Evolutionary conservation across 495 filamentous ascomycete genomes (phyloP).

Genomic region (Chaetomidium leptoderma): DNA sequence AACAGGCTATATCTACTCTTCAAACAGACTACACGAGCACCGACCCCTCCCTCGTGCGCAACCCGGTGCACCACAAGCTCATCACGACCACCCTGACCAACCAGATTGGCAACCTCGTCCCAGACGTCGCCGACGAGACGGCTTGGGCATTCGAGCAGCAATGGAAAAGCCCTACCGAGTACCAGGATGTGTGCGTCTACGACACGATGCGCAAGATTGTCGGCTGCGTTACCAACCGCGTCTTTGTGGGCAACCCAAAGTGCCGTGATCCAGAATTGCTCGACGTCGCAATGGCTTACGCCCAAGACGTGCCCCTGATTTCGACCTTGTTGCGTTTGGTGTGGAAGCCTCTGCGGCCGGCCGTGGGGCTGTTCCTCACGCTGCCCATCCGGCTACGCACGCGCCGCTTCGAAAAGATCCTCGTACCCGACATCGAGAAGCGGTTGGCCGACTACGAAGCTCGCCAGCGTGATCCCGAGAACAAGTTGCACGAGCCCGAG

Average conservation of each 20-base stretch:
- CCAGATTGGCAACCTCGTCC: conserved; percentile 38
- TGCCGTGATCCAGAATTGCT: conserved; percentile 39
- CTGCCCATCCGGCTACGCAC: conserved; percentile 37
- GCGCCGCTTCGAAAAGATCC: conserved; percentile 26
- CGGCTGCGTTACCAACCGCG: conserved; percentile 35
- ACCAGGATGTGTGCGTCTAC: conserved; percentile 38
- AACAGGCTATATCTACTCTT: conserved; percentile 30
- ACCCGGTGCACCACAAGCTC: conserved; percentile 34
- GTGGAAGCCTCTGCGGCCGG: conserved; percentile 37
- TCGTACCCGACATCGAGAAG: conserved; percentile 33
- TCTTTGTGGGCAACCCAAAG: conserved; percentile 33
- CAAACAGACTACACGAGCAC: conserved; percentile 38
- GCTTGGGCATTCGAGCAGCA: conserved; percentile 27
- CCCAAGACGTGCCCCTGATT: conserved; percentile 34
- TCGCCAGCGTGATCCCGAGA: conserved; percentile 22
- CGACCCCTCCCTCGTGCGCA: conserved; percentile 31
- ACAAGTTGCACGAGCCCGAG: conserved; percentile 21
- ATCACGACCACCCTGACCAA: conserved; percentile 39
- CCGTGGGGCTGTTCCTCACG: conserved; percentile 34
- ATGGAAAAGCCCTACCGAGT: conserved; percentile 35
- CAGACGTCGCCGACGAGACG: conserved; percentile 43
- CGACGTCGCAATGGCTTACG: conserved; percentile 38
- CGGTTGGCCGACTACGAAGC: conserved; percentile 31
- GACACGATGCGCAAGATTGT: conserved; percentile 33
- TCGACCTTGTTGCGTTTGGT: conserved; percentile 33